Percentiles rank a stretch among this genome's conserved stretches.
These are phyloP conservation scores for Calonectria multiphialidica DNA, from an alignment of 2,329 filamentous ascomycete species.

Conservation along the genomic window DNA sequence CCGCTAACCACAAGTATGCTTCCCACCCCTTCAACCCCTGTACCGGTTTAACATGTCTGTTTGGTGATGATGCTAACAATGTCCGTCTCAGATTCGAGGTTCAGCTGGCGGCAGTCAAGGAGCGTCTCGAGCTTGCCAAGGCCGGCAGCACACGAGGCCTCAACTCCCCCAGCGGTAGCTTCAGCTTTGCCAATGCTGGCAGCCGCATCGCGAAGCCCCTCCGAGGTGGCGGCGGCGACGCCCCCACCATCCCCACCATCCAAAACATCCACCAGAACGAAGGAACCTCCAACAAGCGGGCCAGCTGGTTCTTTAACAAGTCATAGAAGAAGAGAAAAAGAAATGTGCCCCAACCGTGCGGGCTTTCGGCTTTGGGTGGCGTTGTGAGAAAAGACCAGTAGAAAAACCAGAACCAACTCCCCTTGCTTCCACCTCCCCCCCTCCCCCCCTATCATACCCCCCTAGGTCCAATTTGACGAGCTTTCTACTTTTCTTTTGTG, in stretches of 20 bases:
- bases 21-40: neutral
- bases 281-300: conserved; percentile 69
- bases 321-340: conserved; percentile 49
- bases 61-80: conserved; percentile 43
- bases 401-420: conserved; percentile 15
- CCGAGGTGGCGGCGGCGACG: conserved; percentile 69
- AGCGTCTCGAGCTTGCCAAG: conserved; percentile 96
- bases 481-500: conserved; percentile 36
- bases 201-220: conserved; percentile 79
- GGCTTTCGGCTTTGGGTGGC: conserved; percentile 42
- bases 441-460: conserved; percentile 20
- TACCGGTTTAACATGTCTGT: neutral
- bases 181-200: conserved; percentile 76
- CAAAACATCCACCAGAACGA: conserved; percentile 71
- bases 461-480: conserved; percentile 21
- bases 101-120: conserved; percentile 96
- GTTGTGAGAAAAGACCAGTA: conserved; percentile 37
- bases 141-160: conserved; percentile 89
- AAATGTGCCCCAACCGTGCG: conserved; percentile 19
- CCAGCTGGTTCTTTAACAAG: conserved; percentile 82
- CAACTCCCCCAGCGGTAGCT: conserved; percentile 74
- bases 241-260: conserved; percentile 66
- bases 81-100: conserved; percentile 82
- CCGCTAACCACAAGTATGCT: conserved; percentile 94
- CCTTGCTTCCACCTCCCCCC: too few species aligned